Evolutionary conservation across 148 eudicot genomes (phyloP).

Genomic region (Arctostaphylos glauca): DNA sequence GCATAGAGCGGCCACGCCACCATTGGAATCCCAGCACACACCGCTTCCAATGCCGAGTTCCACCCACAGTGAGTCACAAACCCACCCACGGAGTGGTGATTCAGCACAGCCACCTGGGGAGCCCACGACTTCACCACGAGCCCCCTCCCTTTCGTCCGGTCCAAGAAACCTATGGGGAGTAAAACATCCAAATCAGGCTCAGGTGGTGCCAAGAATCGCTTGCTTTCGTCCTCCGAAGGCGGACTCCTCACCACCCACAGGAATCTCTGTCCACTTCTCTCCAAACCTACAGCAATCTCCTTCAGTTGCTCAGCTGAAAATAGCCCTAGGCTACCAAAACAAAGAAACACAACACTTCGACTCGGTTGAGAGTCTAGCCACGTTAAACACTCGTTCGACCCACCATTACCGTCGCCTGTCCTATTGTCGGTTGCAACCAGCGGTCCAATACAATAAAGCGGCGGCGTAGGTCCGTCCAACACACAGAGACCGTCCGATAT

Average conservation of each 20-base stretch:
- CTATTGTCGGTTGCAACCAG: constrained; percentile 12
- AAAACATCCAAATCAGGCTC: constrained; percentile 34
- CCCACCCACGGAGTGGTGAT: constrained; percentile 50
- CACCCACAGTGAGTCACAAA: constrained; percentile 65
- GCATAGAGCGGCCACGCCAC: constrained; percentile 53
- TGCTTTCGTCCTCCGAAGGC: constrained; percentile 19
- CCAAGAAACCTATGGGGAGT: constrained; percentile 48
- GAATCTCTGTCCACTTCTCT: constrained; percentile 47
- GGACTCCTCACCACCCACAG: constrained; percentile 56
- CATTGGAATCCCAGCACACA: constrained; percentile 44
- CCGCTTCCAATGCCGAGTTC: constrained; percentile 55
- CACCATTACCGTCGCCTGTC: background rate
- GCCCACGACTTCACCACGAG: constrained; percentile 56
- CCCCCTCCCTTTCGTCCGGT: constrained; percentile 38
- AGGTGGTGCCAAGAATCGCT: constrained; percentile 13
- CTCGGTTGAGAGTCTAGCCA: constrained; percentile 58
- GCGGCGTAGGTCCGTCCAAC: constrained; percentile 30
- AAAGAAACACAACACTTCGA: constrained; percentile 47
- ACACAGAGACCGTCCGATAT: constrained; percentile 34
- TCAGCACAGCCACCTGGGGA: constrained; percentile 42
- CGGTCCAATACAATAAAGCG: constrained; percentile 49
- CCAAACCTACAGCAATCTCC: constrained; percentile 54
- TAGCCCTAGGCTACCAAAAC: constrained; percentile 50
- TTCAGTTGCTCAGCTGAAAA: constrained; percentile 37
- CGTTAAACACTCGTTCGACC: constrained; percentile 33